Evolutionary conservation across 306 rosid genomes (phyloP), one percentile per base, ranked within the genome.

Genomic region (Corylus heterophylla): DNA sequence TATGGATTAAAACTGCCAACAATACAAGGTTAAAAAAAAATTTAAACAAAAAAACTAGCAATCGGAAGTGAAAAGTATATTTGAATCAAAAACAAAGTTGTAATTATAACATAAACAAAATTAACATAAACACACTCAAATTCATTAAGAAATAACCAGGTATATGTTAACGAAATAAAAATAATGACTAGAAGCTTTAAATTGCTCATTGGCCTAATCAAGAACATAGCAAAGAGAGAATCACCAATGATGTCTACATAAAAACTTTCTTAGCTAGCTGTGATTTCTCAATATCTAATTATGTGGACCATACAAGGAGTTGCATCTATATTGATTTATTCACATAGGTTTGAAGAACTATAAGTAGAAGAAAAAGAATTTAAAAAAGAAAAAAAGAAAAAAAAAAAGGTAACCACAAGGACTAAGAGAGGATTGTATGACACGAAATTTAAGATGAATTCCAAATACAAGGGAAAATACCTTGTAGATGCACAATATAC

Each of bases 401-500:
- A 0, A 63, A 31, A 13, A 37, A 64, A 64, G 44, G 5, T 39
- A 39, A 39, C 44, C 42, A 39, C 44, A 5, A 64, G 20, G n/a
- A 64, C 14, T 31, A 64, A 64, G 70, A 8, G 45, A 64, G 5
- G 45, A 45, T 16, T 47, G 71, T 20, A 48, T 50, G 62, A 68
- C 25, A 67, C 10, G 77, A 42, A 79, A 6, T 44, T 71, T 56
- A 74, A 52, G 59, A 54, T 64, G 77, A 54, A 77, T 74, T 58
- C 54, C 69, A 61, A 75, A 25, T 49, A 77, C 62, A 78, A 12
- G 8, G 86, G 67, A 81, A 49, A 83, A 73, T 87, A 95, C 98
- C 98, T 95, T 42, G 98, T 95, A 44, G 98, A 95, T 80, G 98
- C 98, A 82, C 98, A 91, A 90, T 92, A 95, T 79, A 95, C 98